Evolutionary conservation across 768 basidiomycete genomes (phyloP).

Genomic region (Lentinula boryana): DNA sequence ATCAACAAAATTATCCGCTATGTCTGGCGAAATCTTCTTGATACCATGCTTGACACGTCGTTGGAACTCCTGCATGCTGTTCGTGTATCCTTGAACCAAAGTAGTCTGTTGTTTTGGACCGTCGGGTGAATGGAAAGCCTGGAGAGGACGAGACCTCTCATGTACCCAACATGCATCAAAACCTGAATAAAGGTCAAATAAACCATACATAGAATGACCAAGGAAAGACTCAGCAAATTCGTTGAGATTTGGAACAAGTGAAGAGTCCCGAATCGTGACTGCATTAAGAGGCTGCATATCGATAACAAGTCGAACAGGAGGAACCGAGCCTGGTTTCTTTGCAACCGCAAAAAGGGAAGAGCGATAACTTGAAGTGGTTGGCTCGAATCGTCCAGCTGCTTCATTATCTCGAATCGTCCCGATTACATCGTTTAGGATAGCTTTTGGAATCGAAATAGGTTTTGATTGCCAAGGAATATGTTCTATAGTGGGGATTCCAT

Average conservation of each 20-base stretch:
- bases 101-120: conserved; percentile 5
- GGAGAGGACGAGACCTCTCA: too few relatives aligned
- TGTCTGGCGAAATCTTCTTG: background rate
- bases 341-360: background rate
- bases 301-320: background rate
- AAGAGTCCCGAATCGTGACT: background rate
- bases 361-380: background rate
- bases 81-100: conserved; percentile 9
- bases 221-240: conserved; percentile 2
- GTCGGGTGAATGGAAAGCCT: background rate
- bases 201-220: background rate
- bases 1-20: conserved; percentile 13
- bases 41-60: background rate
- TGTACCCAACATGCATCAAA: background rate
- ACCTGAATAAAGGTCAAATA: background rate
- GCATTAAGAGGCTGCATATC: background rate
- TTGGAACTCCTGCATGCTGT: conserved; percentile 6
- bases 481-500: background rate
- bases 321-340: background rate
- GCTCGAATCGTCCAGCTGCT: background rate
- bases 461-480: background rate
- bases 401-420: background rate
- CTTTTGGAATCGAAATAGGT: background rate
- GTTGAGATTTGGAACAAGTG: background rate
- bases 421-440: background rate